These are phyloP conservation scores for Exophiala bonariae DNA, from an alignment of 2,329 filamentous ascomycete species.

Conservation along the genomic window DNA sequence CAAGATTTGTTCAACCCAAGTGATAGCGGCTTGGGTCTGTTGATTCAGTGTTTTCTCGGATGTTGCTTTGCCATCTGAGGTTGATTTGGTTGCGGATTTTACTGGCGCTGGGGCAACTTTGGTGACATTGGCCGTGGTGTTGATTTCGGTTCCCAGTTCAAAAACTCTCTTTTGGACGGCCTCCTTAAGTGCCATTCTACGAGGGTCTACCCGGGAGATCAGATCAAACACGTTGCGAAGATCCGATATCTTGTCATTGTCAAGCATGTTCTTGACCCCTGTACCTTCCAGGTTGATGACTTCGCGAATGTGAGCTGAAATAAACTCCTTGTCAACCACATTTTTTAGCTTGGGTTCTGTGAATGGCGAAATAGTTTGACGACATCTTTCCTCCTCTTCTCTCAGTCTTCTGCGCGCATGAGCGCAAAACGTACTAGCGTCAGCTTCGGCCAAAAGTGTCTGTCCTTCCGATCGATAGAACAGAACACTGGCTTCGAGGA, in stretches of 20 bases:
- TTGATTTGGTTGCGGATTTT: conserved; percentile 38
- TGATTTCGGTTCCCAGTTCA: conserved; percentile 79
- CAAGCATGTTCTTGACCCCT: conserved; percentile 85
- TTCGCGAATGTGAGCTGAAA: conserved; percentile 73
- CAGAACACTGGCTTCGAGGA: conserved; percentile 65
- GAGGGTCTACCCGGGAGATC: conserved; percentile 72
- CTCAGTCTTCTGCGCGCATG: conserved; percentile 71
- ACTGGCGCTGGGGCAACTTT: conserved; percentile 57
- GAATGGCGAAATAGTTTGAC: conserved; percentile 72
- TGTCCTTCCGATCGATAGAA: conserved; percentile 80
- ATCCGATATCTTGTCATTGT: conserved; percentile 79
- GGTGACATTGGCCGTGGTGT: conserved; percentile 59
- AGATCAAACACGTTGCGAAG: conserved; percentile 79
- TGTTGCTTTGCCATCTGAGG: conserved; percentile 49
- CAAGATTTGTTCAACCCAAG: conserved; percentile 93
- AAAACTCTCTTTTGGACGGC: conserved; percentile 74
- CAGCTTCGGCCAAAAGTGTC: conserved; percentile 70
- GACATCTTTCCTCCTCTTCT: conserved; percentile 81
- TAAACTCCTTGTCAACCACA: conserved; percentile 80
- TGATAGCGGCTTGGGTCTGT: conserved; percentile 82
- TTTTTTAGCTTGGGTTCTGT: conserved; percentile 71
- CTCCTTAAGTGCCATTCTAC: conserved; percentile 68
- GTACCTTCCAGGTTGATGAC: conserved; percentile 82
- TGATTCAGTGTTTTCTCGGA: conserved; percentile 65
- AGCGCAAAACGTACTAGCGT: conserved; percentile 79